A percentile compares a stretch with the other conserved stretches of the same genome.
Evolutionary conservation across 176 grass and related monocot genomes (phyloP).

Genomic region (Coix lacrymajobi): DNA sequence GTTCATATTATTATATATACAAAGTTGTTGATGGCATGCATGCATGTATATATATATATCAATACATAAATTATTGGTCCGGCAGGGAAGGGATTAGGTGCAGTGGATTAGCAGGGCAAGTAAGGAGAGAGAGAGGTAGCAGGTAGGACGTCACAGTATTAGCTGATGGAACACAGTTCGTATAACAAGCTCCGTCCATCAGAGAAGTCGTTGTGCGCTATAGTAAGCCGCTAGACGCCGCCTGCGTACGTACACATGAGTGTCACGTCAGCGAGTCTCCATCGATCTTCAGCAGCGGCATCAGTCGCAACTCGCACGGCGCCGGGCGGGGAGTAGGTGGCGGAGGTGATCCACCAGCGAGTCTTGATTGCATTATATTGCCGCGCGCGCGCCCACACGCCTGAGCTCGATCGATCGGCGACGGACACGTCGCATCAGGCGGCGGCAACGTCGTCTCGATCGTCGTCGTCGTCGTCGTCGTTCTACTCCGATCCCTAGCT

Average conservation of each 20-base stretch:
- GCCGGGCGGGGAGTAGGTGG: not conserved
- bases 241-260: not conserved
- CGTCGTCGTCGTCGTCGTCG: too few species aligned
- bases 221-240: not conserved
- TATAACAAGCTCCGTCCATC: not conserved
- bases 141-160: constrained; percentile 14
- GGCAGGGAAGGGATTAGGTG: constrained; percentile 10
- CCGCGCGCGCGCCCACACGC: not conserved
- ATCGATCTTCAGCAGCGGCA: not conserved
- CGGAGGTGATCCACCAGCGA: not conserved
- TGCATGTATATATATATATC: too few species aligned
- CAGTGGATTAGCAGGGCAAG: constrained; percentile 32
- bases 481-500: too few species aligned
- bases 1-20: not conserved
- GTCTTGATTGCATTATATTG: too few species aligned
- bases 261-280: not conserved
- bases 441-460: too few species aligned
- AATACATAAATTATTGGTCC: not conserved
- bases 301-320: not conserved
- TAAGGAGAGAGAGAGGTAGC: not conserved
- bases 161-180: constrained; percentile 3
- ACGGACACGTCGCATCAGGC: not conserved
- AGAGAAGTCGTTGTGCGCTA: not conserved
- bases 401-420: not conserved
- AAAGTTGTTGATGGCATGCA: not conserved